Evolutionary conservation across 148 eudicot genomes (phyloP).

Genomic region (Arbutus unedo): DNA sequence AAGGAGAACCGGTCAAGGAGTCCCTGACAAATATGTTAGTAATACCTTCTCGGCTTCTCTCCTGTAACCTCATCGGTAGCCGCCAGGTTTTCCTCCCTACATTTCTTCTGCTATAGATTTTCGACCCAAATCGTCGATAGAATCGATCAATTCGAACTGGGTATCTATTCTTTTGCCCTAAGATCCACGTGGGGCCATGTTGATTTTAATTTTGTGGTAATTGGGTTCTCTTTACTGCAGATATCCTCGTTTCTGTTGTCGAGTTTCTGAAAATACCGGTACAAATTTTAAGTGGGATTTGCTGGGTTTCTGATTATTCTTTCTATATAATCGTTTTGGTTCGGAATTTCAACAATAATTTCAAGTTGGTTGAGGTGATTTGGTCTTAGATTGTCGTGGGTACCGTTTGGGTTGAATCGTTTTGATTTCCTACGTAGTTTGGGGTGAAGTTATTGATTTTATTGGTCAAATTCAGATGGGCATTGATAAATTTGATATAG

Average conservation of each 20-base stretch:
- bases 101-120: not conserved
- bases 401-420: not conserved
- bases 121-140: not conserved
- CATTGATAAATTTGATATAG: constrained; percentile 9
- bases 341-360: not conserved
- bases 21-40: not conserved
- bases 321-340: not conserved
- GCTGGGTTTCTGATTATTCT: not conserved
- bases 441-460: not conserved
- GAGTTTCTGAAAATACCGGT: not conserved
- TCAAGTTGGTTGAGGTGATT: not conserved
- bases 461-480: not conserved
- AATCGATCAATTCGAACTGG: not conserved
- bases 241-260: not conserved
- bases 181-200: not conserved
- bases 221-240: not conserved
- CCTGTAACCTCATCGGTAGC: not conserved
- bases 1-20: constrained; percentile 10
- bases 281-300: not conserved
- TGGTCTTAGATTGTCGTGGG: not conserved
- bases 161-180: not conserved
- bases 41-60: constrained; percentile 7
- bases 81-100: not conserved
- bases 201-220: not conserved
- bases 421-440: not conserved